Base-by-base conservation (phyloP, 2,329 filamentous ascomycete species). In the Paracoccidioides lutzii region DNA sequence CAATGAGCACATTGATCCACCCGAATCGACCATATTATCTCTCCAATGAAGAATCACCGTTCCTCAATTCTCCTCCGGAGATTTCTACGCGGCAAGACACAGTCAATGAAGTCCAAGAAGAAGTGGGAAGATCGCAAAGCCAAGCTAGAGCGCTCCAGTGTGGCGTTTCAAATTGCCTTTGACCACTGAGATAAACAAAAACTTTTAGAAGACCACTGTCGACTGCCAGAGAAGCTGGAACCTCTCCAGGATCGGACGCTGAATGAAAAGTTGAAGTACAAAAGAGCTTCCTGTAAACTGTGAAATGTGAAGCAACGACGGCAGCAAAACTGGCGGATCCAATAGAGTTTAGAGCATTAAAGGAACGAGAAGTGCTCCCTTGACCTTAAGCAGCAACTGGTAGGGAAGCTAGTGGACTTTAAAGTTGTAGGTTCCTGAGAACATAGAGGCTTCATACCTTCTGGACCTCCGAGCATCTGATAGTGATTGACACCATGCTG, bases 261-360 rank as follows among this genome's bases (percentile, higher is more conserved):
- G 40, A 43, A 59, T 54, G 58, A 51, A 30, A 60, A 61, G 43
- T 38, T 37, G 48, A 57, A 37, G 46, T 57, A 61, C 55, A 58
- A 62, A 33, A 53, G 37, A 53, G 41, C 57, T 30, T n/a, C 60
- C 50, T n/a, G 42, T 59, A 52, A 57, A 57, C 53, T 63, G 7
- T 37, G 48, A 10, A 63, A 62, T 46, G 50, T 62, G 58, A 60
- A 62, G 57, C 52, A 62, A 54, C 40, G 53, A 54, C 40, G 53
- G 50, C 55, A 63, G 57, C 41, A 33, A 37, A 60, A 22, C 22
- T 22, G 22, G 22, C 22, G 22, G 22, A 22, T 22, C 22, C 22
- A 22, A 22, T 22, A 22, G 22, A 22, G 22, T 22, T 22, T 22
- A 22, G 22, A 22, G 22, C 22, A 22, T 22, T 2, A 22, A 22